A percentile compares a stretch with the other conserved stretches of the same genome.
Evolutionary conservation across 2,329 filamentous ascomycete genomes (phyloP).

Genomic region (Cladosporium halotolerans): DNA sequence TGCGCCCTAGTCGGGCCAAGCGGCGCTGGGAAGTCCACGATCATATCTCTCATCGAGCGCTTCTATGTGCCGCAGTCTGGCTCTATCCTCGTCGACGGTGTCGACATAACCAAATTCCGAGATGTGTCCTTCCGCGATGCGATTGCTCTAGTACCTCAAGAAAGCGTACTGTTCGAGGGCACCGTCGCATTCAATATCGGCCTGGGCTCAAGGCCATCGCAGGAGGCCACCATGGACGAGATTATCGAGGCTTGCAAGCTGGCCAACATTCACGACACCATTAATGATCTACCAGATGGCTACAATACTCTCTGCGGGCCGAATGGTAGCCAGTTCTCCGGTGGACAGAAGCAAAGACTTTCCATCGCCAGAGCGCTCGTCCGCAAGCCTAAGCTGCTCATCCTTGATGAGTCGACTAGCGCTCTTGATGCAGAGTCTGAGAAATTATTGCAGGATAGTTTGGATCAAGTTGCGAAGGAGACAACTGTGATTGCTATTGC

Average conservation of each 20-base stretch:
- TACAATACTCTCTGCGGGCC: conserved; percentile 96
- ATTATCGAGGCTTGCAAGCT: conserved; percentile 77
- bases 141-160: conserved; percentile 86
- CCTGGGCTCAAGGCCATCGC: conserved; percentile 66
- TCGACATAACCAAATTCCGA: conserved; percentile 74
- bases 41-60: conserved; percentile 85
- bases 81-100: conserved; percentile 71
- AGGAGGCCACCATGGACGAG: conserved; percentile 63
- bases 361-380: conserved; percentile 88
- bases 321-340: conserved; percentile 83
- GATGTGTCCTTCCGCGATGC: conserved; percentile 87
- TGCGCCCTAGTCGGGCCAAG: conserved; percentile 91
- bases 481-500: conserved; percentile 95
- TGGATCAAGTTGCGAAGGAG: conserved; percentile 78
- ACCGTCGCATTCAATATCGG: conserved; percentile 85
- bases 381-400: conserved; percentile 81
- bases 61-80: conserved; percentile 89
- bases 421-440: conserved; percentile 92
- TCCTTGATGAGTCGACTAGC: conserved; percentile 92
- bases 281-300: conserved; percentile 71
- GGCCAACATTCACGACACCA: conserved; percentile 92
- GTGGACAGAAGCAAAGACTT: conserved; percentile 94
- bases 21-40: conserved; percentile 85
- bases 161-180: conserved; percentile 82
- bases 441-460: conserved; percentile 84